These are phyloP conservation scores for Oryza officinalis DNA, from an alignment of 176 grass and related monocot species.

Conservation along the genomic window DNA sequence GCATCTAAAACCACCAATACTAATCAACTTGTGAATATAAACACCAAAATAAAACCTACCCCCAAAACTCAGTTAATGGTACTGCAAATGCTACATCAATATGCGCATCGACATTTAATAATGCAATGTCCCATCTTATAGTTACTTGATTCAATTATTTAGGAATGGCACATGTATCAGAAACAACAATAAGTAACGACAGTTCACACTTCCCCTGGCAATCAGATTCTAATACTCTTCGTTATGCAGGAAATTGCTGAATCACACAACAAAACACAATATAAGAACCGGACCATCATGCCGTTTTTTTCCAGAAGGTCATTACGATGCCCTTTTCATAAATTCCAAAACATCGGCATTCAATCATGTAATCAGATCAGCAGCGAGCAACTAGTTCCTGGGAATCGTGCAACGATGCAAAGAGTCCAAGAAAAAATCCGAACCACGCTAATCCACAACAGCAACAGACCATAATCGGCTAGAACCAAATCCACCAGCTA, in stretches of 20 bases:
- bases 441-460: not conserved
- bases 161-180: not conserved
- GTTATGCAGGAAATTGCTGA: not conserved
- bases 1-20: slow-evolving; percentile 7
- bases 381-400: not conserved
- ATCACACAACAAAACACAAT: not conserved
- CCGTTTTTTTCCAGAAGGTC: not conserved
- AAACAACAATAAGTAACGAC: not conserved
- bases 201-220: not conserved
- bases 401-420: not conserved
- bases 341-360: not conserved
- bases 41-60: not conserved
- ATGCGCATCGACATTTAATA: not conserved
- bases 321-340: not conserved
- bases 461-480: not conserved
- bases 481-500: not conserved
- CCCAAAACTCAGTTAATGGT: not conserved
- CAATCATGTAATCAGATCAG: not conserved
- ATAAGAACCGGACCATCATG: not conserved
- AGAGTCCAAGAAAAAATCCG: not conserved
- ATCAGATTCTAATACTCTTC: not conserved
- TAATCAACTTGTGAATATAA: not conserved
- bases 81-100: not conserved
- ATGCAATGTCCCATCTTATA: not conserved
- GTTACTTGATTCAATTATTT: not conserved